Percentiles rank a stretch among this genome's conserved stretches.
phyloP scores from a whole-genome alignment of 2,329 filamentous ascomycete species.

The Furcasterigmium furcatum region DNA sequence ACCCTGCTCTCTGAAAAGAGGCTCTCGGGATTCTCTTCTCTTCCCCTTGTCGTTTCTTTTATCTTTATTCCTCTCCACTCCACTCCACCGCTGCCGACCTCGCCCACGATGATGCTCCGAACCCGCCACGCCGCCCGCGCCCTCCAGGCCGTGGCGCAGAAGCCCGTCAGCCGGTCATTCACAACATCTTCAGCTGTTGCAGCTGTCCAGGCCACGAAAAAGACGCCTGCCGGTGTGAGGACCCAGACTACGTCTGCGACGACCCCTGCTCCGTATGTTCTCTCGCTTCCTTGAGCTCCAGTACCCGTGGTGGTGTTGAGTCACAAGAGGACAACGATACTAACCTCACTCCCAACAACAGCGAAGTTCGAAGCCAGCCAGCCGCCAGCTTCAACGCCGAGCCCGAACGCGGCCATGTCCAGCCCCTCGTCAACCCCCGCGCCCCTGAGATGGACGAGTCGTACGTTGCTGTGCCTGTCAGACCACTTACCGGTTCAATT shows the following conservation, averaged over 20 bases:
- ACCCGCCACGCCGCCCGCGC: conserved; percentile 43
- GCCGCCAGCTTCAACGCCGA: conserved; percentile 58
- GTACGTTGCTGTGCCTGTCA: conserved; percentile 45
- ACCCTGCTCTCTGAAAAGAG: neutral
- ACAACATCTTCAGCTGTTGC: conserved; percentile 33
- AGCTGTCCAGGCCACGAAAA: conserved; percentile 32
- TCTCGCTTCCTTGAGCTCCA: conserved; percentile 18
- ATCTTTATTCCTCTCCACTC: conserved; percentile 4
- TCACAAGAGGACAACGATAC: conserved; percentile 13
- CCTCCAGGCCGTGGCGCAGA: conserved; percentile 35
- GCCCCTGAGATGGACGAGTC: conserved; percentile 73
- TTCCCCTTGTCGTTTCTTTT: neutral
- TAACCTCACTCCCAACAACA: conserved; percentile 27
- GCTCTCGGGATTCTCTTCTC: too few relatives aligned
- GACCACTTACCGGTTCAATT: neutral
- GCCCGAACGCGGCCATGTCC: conserved; percentile 57
- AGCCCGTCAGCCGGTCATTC: conserved; percentile 28
- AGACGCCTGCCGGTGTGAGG: conserved; percentile 36
- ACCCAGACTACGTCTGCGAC: conserved; percentile 47
- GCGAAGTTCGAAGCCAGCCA: conserved; percentile 55
- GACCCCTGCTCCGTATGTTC: conserved; percentile 51
- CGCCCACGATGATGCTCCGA: conserved; percentile 41
- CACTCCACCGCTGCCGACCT: conserved; percentile 9
- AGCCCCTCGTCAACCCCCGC: conserved; percentile 61
- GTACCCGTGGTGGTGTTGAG: conserved; percentile 13